Evolutionary conservation across 2,329 filamentous ascomycete species (phyloP).

Genomic region (Plenodomus tracheiphilus): DNA sequence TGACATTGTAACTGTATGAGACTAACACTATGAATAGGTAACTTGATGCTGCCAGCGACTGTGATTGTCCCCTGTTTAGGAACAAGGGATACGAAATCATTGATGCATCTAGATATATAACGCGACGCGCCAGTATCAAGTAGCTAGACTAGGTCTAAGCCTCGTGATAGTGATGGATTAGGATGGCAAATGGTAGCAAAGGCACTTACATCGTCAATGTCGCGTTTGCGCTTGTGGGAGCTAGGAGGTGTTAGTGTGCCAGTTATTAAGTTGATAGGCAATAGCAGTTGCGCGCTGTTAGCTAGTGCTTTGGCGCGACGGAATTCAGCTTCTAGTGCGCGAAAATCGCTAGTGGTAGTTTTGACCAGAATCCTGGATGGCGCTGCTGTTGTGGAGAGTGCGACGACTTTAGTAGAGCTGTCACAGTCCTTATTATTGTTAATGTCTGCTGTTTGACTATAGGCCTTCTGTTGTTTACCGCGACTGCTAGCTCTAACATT

Average conservation of each 20-base stretch:
- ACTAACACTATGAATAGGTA: constrained; percentile 6
- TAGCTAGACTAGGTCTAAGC: constrained; percentile 1
- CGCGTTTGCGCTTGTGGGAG: background rate
- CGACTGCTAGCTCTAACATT: no score
- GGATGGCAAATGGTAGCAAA: constrained; percentile 1
- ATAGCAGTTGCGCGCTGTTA: no score
- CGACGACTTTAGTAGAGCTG: no score
- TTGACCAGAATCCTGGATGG: no score
- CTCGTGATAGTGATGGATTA: no score
- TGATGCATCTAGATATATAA: constrained; percentile 6
- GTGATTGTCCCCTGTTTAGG: constrained; percentile 2
- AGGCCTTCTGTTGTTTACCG: constrained; percentile 2
- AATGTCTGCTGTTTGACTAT: background rate
- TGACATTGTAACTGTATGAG: constrained; percentile 3
- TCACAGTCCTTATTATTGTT: no score
- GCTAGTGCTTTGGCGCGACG: no score
- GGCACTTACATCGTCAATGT: constrained; percentile 2
- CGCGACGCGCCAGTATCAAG: constrained; percentile 13
- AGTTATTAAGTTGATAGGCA: constrained; percentile 1
- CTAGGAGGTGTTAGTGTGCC: no score
- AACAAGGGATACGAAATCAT: constrained; percentile 9
- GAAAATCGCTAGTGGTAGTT: no score
- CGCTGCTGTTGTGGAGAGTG: background rate
- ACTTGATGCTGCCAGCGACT: constrained; percentile 5
- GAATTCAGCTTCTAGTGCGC: no score